These are phyloP conservation scores for Rhinocladiella similis DNA, from an alignment of 2,329 filamentous ascomycete genomes.

Conservation along the genomic window DNA sequence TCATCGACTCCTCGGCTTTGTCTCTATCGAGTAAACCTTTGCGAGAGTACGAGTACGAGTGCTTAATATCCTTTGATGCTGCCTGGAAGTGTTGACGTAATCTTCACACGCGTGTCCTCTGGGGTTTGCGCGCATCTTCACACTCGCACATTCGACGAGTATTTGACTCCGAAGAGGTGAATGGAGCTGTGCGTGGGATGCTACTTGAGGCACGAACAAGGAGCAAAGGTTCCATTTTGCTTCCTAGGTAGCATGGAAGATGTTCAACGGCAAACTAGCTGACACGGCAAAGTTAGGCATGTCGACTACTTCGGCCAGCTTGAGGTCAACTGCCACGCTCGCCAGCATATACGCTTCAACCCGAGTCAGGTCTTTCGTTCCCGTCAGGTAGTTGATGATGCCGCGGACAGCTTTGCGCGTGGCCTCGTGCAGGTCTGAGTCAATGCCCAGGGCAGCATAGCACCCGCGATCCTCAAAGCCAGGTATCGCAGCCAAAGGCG, in stretches of 20 bases:
- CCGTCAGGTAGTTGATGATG: slow-evolving; percentile 52
- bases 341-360: slow-evolving; percentile 55
- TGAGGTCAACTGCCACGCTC: slow-evolving; percentile 52
- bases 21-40: too few species aligned
- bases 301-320: slow-evolving; percentile 55
- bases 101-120: too few species aligned
- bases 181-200: too few species aligned
- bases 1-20: too few species aligned
- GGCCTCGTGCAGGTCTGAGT: slow-evolving; percentile 50
- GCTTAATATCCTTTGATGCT: too few species aligned
- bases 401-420: slow-evolving; percentile 50
- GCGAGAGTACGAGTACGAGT: too few species aligned
- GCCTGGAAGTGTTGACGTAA: too few species aligned
- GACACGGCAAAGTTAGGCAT: slow-evolving; percentile 54
- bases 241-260: slow-evolving; percentile 38
- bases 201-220: too few species aligned
- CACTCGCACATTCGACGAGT: too few species aligned
- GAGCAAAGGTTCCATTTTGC: too few species aligned
- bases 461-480: slow-evolving; percentile 38
- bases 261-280: slow-evolving; percentile 50
- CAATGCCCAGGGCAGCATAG: slow-evolving; percentile 51
- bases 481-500: slow-evolving; percentile 24
- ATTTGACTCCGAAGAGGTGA: too few species aligned
- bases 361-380: slow-evolving; percentile 47
- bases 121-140: too few species aligned